Conservation (phyloP, 345 rosid genomes). For the Salix suchowensis region DNA sequence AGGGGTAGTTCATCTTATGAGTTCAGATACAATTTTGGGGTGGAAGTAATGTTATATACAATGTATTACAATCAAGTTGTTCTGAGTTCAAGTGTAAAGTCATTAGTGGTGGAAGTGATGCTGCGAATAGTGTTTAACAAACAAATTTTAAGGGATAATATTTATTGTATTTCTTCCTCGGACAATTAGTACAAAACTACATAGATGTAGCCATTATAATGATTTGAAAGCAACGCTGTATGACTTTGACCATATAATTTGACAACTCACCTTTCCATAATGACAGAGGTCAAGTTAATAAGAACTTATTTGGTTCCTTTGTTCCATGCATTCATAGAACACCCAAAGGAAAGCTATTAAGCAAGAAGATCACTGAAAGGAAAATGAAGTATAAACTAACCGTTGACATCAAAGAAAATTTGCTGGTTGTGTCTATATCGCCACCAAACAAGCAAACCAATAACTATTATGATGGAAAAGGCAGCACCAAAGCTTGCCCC, state of each 20-base stretch:
- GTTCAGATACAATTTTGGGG: not conserved
- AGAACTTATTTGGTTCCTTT: not conserved
- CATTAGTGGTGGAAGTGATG: not conserved
- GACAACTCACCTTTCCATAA: not conserved
- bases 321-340: not conserved
- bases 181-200: not conserved
- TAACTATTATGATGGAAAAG: conserved; percentile 44
- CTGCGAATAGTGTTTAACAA: not conserved
- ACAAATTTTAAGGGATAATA: not conserved
- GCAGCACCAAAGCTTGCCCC: conserved; percentile 86
- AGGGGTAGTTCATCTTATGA: not conserved
- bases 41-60: not conserved
- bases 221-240: not conserved
- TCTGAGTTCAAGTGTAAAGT: not conserved
- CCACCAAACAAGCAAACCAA: conserved; percentile 80
- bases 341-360: not conserved
- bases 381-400: conserved; percentile 34
- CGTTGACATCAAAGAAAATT: conserved; percentile 95
- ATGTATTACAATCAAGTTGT: not conserved
- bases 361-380: not conserved
- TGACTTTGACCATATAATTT: not conserved
- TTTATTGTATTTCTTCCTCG: not conserved
- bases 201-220: not conserved
- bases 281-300: not conserved
- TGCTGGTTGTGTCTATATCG: conserved; percentile 83